phyloP scores from a whole-genome alignment of 495 filamentous ascomycete species.

The Xylaria grammica region DNA sequence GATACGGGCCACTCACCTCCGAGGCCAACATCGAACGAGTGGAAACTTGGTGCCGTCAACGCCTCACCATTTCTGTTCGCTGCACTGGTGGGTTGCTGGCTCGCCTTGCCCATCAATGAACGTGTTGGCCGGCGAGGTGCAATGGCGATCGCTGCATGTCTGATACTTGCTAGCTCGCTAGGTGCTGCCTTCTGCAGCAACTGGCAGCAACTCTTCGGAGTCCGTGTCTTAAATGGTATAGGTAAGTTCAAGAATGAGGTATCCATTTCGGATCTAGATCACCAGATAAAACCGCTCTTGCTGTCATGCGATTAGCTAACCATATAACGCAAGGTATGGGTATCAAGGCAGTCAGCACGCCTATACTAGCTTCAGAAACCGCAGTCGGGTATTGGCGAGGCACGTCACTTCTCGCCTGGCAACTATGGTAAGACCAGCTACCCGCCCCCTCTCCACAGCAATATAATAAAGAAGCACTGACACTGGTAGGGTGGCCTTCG shows the following conservation, averaged over 20 bases:
- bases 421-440: slow-evolving; percentile 33
- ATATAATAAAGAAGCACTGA: background rate
- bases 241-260: slow-evolving; percentile 24
- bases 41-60: slow-evolving; percentile 31
- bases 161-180: slow-evolving; percentile 38
- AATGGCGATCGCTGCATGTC: slow-evolving; percentile 32
- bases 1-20: too few species aligned
- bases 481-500: slow-evolving; percentile 36
- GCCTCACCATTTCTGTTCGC: slow-evolving; percentile 36
- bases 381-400: slow-evolving; percentile 41
- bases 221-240: slow-evolving; percentile 37
- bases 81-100: slow-evolving; percentile 34
- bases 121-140: slow-evolving; percentile 36
- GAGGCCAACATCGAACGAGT: slow-evolving; percentile 13
- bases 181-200: slow-evolving; percentile 27
- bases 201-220: slow-evolving; percentile 28
- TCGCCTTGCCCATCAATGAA: slow-evolving; percentile 39
- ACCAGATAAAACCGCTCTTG: background rate
- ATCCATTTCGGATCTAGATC: background rate
- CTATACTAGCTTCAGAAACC: slow-evolving; percentile 41
- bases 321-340: slow-evolving; percentile 34
- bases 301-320: background rate
- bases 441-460: background rate
- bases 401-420: slow-evolving; percentile 39
- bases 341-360: slow-evolving; percentile 39